Conservation (phyloP, 169 alveolate genomes). For the Plasmodium knowlesi region DNA sequence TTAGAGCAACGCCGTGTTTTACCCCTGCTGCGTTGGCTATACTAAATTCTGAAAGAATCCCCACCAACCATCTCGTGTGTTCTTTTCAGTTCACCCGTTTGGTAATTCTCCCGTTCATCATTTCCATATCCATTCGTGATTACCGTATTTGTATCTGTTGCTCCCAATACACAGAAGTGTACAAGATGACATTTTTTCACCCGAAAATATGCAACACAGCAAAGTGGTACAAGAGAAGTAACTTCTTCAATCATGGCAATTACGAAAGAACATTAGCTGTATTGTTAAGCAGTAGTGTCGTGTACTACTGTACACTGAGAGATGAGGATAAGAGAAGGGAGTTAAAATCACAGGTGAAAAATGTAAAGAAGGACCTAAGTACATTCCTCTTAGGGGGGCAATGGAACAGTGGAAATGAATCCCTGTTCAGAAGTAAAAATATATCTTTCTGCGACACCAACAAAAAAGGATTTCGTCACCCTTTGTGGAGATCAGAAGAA, state of each 20-base stretch:
- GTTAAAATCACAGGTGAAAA: not conserved
- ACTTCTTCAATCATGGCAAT: not conserved
- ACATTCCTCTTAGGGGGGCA: not conserved
- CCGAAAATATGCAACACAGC: not conserved
- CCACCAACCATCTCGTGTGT: not conserved
- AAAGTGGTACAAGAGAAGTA: conserved; percentile 28
- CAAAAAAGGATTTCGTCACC: conserved; percentile 31
- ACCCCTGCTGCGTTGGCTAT: not conserved
- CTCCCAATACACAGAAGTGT: not conserved
- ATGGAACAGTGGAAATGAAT: not conserved
- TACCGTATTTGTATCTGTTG: not conserved
- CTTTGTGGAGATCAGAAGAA: conserved; percentile 76
- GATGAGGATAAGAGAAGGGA: conserved; percentile 60
- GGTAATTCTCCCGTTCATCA: too few relatives aligned
- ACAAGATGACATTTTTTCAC: conserved; percentile 18
- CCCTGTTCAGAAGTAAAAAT: not conserved
- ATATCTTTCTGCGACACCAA: conserved; percentile 20
- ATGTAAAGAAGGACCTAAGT: conserved; percentile 12
- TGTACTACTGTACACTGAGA: conserved; percentile 3
- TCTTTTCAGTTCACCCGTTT: too few relatives aligned
- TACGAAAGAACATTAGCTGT: not conserved
- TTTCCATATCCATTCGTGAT: too few relatives aligned
- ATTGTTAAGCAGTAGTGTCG: conserved; percentile 11
- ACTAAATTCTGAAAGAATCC: not conserved
- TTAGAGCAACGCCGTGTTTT: not conserved